Base-by-base conservation (phyloP, 305 asterid genomes). In the Salvia sclarea region DNA sequence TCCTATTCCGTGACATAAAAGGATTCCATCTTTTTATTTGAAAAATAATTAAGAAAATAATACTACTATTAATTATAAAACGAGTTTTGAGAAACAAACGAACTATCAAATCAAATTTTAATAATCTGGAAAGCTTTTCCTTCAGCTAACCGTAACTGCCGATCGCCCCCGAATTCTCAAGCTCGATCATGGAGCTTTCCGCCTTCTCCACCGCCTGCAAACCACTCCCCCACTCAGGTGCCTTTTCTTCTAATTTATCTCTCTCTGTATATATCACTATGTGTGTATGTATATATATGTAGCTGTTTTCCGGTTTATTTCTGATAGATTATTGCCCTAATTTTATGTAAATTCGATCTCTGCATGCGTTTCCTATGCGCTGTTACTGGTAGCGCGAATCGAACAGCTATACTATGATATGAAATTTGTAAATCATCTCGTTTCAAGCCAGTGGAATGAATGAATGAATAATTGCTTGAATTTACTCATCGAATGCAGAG, bases 161-260 rank as follows among this genome's bases (percentile, higher is more conserved):
- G 47, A 60, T 66, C 62, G 59, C 68, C 70, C 35, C 61, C 60
- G 35, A 59, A 14, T 61, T 62, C 56, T 5, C 3, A 58, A 68
- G 64, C 33, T 60, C 35, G 71, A 68, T 55, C 14, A 88, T 87
- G 95, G 93, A 83, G 76, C 76, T 78, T 73, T 81, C 88, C 1
- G 76, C 79, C 25, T 72, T 85, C 61, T 66, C 86, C 45, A 66
- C 84, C 28, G 64, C 69, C 80, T 69, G 75, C 78, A 68, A 72
- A 59, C 25, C 71, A 63, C 74, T 79, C 75, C 78, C 35, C 43
- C 72, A 66, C 22, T 68, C 86, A 57, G 80, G 79, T 80, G 22
- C 40, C 49, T 12, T 16, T 25, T 54, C 33, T 57, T 2, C 11
- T 52, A 8, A 41, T 6, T 9, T 2, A 2, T 8, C 10, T 10